Evolutionary conservation across 352 stramenopile genomes (phyloP).

Genomic region (Phytophthora ohioensis): DNA sequence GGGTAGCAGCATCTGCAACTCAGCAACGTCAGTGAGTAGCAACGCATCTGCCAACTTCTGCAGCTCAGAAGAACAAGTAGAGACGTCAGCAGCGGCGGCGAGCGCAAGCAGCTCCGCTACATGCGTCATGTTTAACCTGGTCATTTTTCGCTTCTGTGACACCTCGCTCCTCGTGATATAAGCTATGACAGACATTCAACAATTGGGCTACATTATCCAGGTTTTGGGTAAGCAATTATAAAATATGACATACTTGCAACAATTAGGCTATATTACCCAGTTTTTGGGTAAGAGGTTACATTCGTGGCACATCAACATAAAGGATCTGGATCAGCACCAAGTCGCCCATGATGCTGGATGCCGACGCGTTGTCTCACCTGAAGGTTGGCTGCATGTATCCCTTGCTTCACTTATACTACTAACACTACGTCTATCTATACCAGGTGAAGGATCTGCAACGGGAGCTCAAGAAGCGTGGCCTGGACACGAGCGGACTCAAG

Average conservation of each 20-base stretch:
- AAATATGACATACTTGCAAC: too few relatives aligned
- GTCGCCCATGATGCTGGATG: slow-evolving; percentile 28
- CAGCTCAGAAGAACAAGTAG: slow-evolving; percentile 4
- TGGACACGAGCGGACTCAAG: slow-evolving; percentile 55
- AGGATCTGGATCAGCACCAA: too few relatives aligned
- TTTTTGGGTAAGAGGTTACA: too few relatives aligned
- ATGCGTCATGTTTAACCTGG: too few relatives aligned
- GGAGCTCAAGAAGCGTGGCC: slow-evolving; percentile 49
- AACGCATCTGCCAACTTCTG: slow-evolving; percentile 32
- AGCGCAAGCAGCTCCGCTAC: not conserved
- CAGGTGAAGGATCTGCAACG: slow-evolving; percentile 68
- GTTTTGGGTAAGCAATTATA: too few relatives aligned
- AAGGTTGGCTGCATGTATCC: slow-evolving; percentile 23
- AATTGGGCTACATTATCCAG: too few relatives aligned
- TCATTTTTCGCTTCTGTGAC: too few relatives aligned
- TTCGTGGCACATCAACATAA: too few relatives aligned
- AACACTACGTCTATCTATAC: not conserved
- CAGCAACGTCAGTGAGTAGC: not conserved
- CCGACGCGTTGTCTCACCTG: slow-evolving; percentile 20
- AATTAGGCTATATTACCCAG: too few relatives aligned
- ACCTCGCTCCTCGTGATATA: too few relatives aligned
- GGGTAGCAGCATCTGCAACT: slow-evolving; percentile 15
- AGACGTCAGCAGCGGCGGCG: slow-evolving; percentile 1
- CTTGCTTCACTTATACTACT: not conserved
- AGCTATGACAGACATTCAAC: too few relatives aligned